Base-by-base conservation (phyloP, 2,329 filamentous ascomycete species). In the Bipolaris zeicola region DNA sequence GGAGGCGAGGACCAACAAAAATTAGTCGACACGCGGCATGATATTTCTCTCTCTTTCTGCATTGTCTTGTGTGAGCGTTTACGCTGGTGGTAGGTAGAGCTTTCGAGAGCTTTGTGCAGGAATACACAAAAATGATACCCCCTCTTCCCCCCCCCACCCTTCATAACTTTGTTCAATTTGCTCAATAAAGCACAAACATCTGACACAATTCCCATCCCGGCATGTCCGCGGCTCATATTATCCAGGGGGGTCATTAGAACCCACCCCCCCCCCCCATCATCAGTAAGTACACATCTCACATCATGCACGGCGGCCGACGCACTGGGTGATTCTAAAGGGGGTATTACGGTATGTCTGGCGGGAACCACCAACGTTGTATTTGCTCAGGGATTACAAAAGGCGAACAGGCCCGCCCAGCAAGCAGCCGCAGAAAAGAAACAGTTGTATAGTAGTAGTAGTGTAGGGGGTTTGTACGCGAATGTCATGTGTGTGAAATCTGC, bases 1-100 rank as follows among this genome's bases (percentile, higher is more conserved):
- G 63, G 86, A 85, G 67, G 79, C 79, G 44, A 78, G 84, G 60
- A 76, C 76, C 52, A 73, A 34, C 26, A 37, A 50, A 26, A 37
- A 50, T 8, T 52, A 45, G 11, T 52, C 42, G 11, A 28, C 26
- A 10, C 26, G 26, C 26, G 26, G 8, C 26, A 10, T 28, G 7
- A 10, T 28, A 28, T 10, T 6, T 28, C 26, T 10, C 7, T 28
- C 26, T 28, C 2, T 7, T 2, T 26, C 24, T 26, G 24, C 24
- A 26, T 26, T 26, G n/a, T 8, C 18, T 24, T 33, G 7, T 33
- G 7, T 33, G 16, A 22, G 37, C 13, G 14, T 20, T 41, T 11
- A 10, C 24, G 26, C 26, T 28, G 26, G 42, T 13, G 11, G 20
- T 41, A 6, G 24, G 26, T 38, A 22, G 16, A 14, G 37, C 6